Conservation (phyloP, 2,329 filamentous ascomycete genomes). For the Monilinia aucupariae region DNA sequence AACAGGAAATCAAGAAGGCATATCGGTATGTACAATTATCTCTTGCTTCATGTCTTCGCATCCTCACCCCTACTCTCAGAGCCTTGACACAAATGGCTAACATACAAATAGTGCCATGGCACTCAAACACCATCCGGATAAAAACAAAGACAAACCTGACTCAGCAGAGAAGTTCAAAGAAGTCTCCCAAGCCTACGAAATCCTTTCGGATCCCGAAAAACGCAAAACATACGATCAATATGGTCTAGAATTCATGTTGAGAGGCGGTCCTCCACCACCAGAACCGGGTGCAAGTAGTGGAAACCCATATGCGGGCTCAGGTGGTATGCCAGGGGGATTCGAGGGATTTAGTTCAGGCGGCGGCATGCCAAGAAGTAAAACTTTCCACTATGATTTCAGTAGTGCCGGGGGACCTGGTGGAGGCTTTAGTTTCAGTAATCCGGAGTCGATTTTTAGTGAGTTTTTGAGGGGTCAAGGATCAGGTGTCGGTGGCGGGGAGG, state of each 20-base stretch:
- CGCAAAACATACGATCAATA: slow-evolving; percentile 92
- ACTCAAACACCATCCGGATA: slow-evolving; percentile 92
- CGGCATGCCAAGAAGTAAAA: slow-evolving; percentile 46
- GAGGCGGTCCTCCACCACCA: slow-evolving; percentile 68
- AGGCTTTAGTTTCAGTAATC: slow-evolving; percentile 78
- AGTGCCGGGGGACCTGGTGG: slow-evolving; percentile 41
- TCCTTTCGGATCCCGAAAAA: slow-evolving; percentile 94
- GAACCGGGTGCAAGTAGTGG: slow-evolving; percentile 48
- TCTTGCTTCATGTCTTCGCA: neutral
- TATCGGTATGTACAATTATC: slow-evolving; percentile 59
- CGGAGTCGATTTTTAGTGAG: slow-evolving; percentile 78
- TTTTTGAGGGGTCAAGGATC: slow-evolving; percentile 62
- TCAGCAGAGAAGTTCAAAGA: slow-evolving; percentile 97
- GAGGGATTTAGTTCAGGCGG: slow-evolving; percentile 41
- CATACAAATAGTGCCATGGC: slow-evolving; percentile 64
- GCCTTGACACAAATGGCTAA: slow-evolving; percentile 18
- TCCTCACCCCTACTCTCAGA: slow-evolving; percentile 3
- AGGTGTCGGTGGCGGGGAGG: slow-evolving; percentile 38
- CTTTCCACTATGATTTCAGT: slow-evolving; percentile 47
- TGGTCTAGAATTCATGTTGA: slow-evolving; percentile 86
- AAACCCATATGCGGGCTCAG: slow-evolving; percentile 55
- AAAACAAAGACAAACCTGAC: slow-evolving; percentile 86
- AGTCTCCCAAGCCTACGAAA: slow-evolving; percentile 95
- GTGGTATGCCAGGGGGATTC: slow-evolving; percentile 51
- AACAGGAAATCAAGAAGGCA: slow-evolving; percentile 96